These are phyloP conservation scores for Leptographium galeiforme DNA, from an alignment of 2,329 filamentous ascomycete species.

Conservation along the genomic window DNA sequence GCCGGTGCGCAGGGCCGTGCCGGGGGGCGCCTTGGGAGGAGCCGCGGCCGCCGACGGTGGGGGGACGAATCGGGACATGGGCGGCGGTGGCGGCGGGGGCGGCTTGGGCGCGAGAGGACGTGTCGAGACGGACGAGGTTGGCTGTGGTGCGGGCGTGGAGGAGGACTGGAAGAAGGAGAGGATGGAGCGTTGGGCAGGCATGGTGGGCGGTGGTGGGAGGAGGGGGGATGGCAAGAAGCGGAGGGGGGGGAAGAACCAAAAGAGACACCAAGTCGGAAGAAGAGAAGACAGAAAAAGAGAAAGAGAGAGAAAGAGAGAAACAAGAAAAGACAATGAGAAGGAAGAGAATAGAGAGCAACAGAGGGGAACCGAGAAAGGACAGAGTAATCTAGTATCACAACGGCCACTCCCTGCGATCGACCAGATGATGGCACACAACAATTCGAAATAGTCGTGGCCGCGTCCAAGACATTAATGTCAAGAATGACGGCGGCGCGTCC, in stretches of 20 bases:
- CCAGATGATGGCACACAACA: no score
- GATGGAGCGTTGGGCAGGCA: slow-evolving; percentile 35
- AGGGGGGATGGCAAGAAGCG: no score
- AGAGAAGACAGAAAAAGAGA: neutral
- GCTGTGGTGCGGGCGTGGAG: slow-evolving; percentile 23
- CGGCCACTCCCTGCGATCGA: no score
- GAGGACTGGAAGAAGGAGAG: slow-evolving; percentile 46
- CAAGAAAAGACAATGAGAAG: neutral
- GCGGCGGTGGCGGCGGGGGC: slow-evolving; percentile 8
- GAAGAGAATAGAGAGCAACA: no score
- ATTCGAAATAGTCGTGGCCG: no score
- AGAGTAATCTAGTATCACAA: neutral
- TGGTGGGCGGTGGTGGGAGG: neutral
- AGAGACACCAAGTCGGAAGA: neutral
- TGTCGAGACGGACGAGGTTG: slow-evolving; percentile 12
- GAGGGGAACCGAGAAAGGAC: neutral
- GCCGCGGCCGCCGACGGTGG: neutral
- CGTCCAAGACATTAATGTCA: no score
- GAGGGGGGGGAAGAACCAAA: neutral
- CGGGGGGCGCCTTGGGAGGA: neutral
- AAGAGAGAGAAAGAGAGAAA: neutral
- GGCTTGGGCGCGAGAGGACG: slow-evolving; percentile 10
- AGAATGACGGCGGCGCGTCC: no score
- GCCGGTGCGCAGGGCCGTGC: neutral
- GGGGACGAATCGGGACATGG: slow-evolving; percentile 6